A percentile compares a stretch with the other conserved stretches of the same genome.
Evolutionary conservation across 2,329 filamentous ascomycete genomes (phyloP).

Genomic region (Botryotinia narcissicola): DNA sequence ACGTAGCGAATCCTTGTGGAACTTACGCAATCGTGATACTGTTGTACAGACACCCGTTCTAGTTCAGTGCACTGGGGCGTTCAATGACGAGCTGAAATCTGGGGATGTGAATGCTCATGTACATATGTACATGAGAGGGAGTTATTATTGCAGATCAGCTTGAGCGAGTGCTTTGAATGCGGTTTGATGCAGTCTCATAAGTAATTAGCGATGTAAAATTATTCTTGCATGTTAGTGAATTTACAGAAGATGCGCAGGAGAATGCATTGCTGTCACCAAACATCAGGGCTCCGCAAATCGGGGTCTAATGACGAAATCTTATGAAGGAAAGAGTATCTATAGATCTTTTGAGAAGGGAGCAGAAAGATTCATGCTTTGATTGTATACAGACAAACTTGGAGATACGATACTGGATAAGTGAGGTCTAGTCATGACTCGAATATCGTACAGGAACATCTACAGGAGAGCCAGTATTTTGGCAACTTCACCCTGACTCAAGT

Average conservation of each 20-base stretch:
- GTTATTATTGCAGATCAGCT: not conserved
- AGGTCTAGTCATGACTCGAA: no score
- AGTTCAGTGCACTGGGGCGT: not conserved
- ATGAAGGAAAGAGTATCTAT: not conserved
- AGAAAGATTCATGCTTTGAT: not conserved
- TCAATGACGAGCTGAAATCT: not conserved
- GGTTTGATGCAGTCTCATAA: not conserved
- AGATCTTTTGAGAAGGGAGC: not conserved
- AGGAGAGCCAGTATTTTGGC: not conserved
- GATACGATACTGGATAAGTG: rapidly evolving
- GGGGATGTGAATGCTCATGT: not conserved
- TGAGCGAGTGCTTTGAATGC: no score
- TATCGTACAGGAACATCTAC: no score
- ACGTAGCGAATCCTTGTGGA: not conserved
- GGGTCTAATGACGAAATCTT: not conserved
- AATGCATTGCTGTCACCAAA: not conserved
- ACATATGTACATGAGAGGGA: not conserved
- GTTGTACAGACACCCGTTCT: not conserved
- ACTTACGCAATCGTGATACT: not conserved
- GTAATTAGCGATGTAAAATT: not conserved
- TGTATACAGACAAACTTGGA: not conserved
- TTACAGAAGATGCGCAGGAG: not conserved
- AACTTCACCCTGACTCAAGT: not conserved
- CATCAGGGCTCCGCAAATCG: not conserved
- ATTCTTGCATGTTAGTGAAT: not conserved